phyloP scores from a whole-genome alignment of 805 yeast genomes.

The Schwanniomyces pseudopolymorphus region DNA sequence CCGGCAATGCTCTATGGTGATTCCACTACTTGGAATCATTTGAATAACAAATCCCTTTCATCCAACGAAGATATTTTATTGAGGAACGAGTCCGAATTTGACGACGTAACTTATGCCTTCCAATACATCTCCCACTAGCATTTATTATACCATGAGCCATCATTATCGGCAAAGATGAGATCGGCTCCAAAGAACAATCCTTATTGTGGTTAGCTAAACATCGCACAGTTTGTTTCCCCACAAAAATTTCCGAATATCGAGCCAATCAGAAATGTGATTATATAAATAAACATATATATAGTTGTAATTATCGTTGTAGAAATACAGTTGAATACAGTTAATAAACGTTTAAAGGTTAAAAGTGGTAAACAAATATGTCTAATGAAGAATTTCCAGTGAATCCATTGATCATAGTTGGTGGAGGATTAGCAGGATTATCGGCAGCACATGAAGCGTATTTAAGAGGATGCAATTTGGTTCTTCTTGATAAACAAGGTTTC shows the following conservation, averaged over 20 bases:
- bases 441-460: constrained; percentile 59
- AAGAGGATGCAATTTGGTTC: constrained; percentile 52
- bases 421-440: constrained; percentile 63
- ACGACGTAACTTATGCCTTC: constrained; percentile 81
- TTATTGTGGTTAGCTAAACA: not conserved
- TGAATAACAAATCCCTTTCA: constrained; percentile 58
- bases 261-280: constrained; percentile 1
- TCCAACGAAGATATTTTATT: constrained; percentile 75
- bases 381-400: constrained; percentile 21
- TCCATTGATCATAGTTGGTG: constrained; percentile 58
- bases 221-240: not conserved
- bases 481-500: constrained; percentile 60
- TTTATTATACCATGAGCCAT: no score
- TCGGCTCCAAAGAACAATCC: not conserved
- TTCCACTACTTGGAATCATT: constrained; percentile 96
- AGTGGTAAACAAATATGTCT: not conserved
- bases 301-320: not conserved
- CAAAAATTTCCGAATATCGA: not conserved
- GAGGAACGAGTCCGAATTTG: constrained; percentile 65
- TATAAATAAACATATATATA: not conserved
- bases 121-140: constrained; percentile 82
- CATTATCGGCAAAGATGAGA: not conserved
- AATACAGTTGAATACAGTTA: not conserved
- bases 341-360: not conserved
- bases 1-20: constrained; percentile 95